Conservation (phyloP, 2,329 filamentous ascomycete species). For the Neurospora sp. region DNA sequence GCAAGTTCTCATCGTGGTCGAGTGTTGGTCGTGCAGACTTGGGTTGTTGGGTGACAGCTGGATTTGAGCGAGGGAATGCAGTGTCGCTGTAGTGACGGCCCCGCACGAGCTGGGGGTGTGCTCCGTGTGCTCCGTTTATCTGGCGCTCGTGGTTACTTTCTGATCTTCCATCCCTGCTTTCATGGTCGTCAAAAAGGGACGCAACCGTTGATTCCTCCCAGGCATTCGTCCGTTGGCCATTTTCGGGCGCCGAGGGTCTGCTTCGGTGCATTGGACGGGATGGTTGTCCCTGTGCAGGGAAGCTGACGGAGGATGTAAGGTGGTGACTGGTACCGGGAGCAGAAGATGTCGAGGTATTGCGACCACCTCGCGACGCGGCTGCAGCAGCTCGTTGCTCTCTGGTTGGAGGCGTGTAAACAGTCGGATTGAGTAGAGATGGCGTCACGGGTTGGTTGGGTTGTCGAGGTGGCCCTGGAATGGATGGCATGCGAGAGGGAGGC, state of each 20-base stretch:
- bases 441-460: background rate
- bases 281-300: slow-evolving; percentile 8
- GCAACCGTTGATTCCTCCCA: slow-evolving; percentile 29
- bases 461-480: background rate
- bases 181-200: slow-evolving; percentile 21
- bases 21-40: slow-evolving; percentile 11
- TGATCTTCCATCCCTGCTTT: slow-evolving; percentile 15
- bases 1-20: slow-evolving; percentile 14
- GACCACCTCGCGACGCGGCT: background rate
- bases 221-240: slow-evolving; percentile 17
- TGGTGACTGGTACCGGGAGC: background rate
- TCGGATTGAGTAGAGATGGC: background rate
- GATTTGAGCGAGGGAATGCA: slow-evolving; percentile 4
- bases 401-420: background rate
- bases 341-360: background rate
- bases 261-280: slow-evolving; percentile 19
- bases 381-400: background rate
- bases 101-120: slow-evolving; percentile 3
- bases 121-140: slow-evolving; percentile 3
- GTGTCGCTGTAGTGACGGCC: slow-evolving; percentile 17
- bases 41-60: slow-evolving; percentile 5
- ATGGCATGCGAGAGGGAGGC: background rate
- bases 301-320: background rate
- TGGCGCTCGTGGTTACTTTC: slow-evolving; percentile 16
- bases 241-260: slow-evolving; percentile 19